phyloP scores from a whole-genome alignment of 768 basidiomycete species.

The Pleurotus salmoneostramineus region DNA sequence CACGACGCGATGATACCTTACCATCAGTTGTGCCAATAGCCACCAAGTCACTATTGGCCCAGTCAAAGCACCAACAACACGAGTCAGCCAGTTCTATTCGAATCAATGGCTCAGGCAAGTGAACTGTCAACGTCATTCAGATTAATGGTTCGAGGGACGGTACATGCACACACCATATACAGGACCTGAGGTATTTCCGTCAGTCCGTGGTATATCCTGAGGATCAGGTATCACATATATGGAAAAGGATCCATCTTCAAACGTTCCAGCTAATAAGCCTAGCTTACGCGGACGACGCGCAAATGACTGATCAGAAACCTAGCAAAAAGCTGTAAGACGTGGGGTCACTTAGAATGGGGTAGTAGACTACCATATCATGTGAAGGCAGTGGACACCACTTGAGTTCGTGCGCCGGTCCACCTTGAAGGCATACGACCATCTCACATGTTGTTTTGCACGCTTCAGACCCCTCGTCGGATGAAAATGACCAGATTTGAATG shows the following conservation, averaged over 20 bases:
- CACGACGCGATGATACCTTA: too few relatives aligned
- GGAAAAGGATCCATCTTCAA: slow-evolving; percentile 82
- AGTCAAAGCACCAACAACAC: slow-evolving; percentile 78
- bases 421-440: slow-evolving; percentile 81
- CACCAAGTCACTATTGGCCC: slow-evolving; percentile 82
- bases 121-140: slow-evolving; percentile 35
- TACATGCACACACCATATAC: slow-evolving; percentile 40
- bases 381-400: slow-evolving; percentile 94
- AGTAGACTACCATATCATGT: slow-evolving; percentile 44
- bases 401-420: slow-evolving; percentile 72
- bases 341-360: slow-evolving; percentile 7
- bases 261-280: slow-evolving; percentile 80
- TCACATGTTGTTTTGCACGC: slow-evolving; percentile 66
- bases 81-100: slow-evolving; percentile 75
- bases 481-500: slow-evolving; percentile 84
- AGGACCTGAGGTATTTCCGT: slow-evolving; percentile 27
- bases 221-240: slow-evolving; percentile 83
- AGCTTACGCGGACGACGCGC: slow-evolving; percentile 49
- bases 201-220: slow-evolving; percentile 31
- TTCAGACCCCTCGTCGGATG: slow-evolving; percentile 18
- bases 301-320: slow-evolving; percentile 10
- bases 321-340: background rate
- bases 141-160: background rate
- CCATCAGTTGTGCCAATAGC: slow-evolving; percentile 87
- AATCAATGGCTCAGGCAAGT: slow-evolving; percentile 58